A percentile compares a stretch with the other conserved stretches of the same genome.
Evolutionary conservation across 371 early-diverging fungal species (phyloP).

Genomic region (Circinella umbellata): DNA sequence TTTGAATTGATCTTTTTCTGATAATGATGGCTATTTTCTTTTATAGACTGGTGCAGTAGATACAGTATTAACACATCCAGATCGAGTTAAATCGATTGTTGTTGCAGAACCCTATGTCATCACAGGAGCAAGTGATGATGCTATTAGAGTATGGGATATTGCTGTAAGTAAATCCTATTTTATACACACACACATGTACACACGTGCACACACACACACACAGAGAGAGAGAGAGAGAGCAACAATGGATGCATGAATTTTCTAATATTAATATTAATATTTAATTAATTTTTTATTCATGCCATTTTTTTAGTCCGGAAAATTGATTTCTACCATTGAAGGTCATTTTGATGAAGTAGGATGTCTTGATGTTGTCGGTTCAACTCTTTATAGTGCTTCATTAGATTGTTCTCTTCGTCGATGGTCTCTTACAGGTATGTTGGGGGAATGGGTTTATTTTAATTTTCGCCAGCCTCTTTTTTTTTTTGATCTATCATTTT

Average conservation of each 20-base stretch:
- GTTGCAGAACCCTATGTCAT: constrained; percentile 69
- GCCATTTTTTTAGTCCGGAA: constrained; percentile 61
- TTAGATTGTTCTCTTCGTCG: constrained; percentile 79
- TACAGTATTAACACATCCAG: constrained; percentile 75
- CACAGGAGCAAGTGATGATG: constrained; percentile 85
- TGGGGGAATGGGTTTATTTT: too few relatives aligned
- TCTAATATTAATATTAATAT: too few relatives aligned
- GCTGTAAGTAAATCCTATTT: too few relatives aligned
- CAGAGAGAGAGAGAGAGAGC: too few relatives aligned
- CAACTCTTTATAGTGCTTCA: constrained; percentile 72
- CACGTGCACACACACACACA: too few relatives aligned
- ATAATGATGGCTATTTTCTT: too few relatives aligned
- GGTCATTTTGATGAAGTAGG: constrained; percentile 88
- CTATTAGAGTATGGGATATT: constrained; percentile 80
- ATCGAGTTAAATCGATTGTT: constrained; percentile 75
- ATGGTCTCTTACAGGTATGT: constrained; percentile 69
- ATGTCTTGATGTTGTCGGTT: constrained; percentile 55
- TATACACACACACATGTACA: too few relatives aligned
- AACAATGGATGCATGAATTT: too few relatives aligned
- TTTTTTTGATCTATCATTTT: neutral
- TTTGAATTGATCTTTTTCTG: too few relatives aligned
- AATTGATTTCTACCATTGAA: constrained; percentile 65
- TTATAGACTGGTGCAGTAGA: constrained; percentile 65
- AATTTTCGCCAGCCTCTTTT: neutral
- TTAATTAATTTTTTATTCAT: constrained; percentile 2